Percentiles rank a stretch among this genome's conserved stretches.
phyloP scores from a whole-genome alignment of 2,329 filamentous ascomycete species.

The Beauveria asiatica region DNA sequence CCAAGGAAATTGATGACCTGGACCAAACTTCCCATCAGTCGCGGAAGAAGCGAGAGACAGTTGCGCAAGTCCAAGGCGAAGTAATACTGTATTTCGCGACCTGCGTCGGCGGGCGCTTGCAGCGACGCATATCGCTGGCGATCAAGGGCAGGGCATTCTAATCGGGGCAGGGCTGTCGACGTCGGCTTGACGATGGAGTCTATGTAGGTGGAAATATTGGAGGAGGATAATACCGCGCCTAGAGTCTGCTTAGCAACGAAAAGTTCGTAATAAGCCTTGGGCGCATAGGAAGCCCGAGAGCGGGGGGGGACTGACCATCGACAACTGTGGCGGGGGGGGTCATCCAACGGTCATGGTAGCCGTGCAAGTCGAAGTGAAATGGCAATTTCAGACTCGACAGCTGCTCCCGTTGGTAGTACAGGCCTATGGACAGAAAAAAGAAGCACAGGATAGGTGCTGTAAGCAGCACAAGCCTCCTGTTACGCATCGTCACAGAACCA shows the following conservation, averaged over 20 bases:
- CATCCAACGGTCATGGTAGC: background rate
- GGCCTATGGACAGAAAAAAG: background rate
- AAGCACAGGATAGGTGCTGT: background rate
- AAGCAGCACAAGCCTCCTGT: background rate
- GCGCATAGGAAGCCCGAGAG: background rate
- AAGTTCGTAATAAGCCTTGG: background rate
- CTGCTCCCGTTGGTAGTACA: background rate
- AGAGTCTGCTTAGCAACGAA: background rate
- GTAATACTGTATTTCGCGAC: conserved; percentile 29
- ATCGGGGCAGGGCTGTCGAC: conserved; percentile 15
- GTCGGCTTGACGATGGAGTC: conserved; percentile 22
- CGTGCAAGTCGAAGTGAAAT: background rate
- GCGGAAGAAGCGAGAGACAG: conserved; percentile 35
- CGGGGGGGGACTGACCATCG: background rate
- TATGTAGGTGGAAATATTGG: conserved; percentile 19
- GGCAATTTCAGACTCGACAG: background rate
- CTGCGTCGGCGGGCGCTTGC: background rate
- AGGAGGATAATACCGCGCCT: conserved; percentile 12
- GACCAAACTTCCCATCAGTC: conserved; percentile 42
- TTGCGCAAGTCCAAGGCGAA: conserved; percentile 46
- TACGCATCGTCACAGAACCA: background rate
- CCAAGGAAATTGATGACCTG: conserved; percentile 42
- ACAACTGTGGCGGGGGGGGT: background rate
- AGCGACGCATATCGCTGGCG: conserved; percentile 18
- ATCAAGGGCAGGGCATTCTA: conserved; percentile 22